These are phyloP conservation scores for Trichoderma pleuroti DNA, from an alignment of 2,329 filamentous ascomycete species.

Conservation along the genomic window DNA sequence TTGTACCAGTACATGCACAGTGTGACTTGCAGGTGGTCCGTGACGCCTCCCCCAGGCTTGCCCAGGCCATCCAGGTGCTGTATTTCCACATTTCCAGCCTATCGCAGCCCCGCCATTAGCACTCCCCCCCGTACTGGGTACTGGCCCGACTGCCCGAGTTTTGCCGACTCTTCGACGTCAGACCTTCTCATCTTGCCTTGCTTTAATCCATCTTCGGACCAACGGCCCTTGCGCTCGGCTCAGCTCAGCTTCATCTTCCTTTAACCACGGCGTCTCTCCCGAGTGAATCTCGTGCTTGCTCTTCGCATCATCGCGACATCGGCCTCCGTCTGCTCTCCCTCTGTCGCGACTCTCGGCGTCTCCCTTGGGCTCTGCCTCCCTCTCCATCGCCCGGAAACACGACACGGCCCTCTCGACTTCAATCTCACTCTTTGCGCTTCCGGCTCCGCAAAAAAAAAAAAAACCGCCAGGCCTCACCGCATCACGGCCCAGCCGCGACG, in stretches of 20 bases:
- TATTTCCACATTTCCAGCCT: conserved; percentile 22
- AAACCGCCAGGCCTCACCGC: conserved; percentile 13
- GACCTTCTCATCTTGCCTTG: conserved; percentile 2
- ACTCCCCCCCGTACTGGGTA: not conserved
- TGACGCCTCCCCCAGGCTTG: not conserved
- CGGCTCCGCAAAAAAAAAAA: not conserved
- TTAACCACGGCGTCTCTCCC: not conserved
- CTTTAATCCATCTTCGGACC: conserved; percentile 1
- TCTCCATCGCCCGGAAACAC: not conserved
- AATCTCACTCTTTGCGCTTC: not conserved
- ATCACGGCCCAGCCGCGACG: conserved; percentile 13
- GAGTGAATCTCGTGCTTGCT: not conserved
- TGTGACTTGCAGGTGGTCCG: conserved; percentile 13
- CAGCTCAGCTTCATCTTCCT: not conserved
- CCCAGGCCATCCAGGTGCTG: conserved; percentile 6
- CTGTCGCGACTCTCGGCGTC: not conserved
- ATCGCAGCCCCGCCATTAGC: conserved; percentile 37
- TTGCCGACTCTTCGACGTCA: conserved; percentile 20
- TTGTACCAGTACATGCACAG: not conserved
- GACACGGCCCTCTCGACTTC: not conserved
- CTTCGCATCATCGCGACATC: not conserved
- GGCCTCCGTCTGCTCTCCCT: not conserved
- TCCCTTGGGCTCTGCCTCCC: not conserved
- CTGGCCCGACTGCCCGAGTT: conserved; percentile 12
- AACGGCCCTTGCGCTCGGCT: conserved; percentile 5